Base-by-base conservation (phyloP, 1,284 basidiomycete genomes). In the Cryptococcus sp. region DNA sequence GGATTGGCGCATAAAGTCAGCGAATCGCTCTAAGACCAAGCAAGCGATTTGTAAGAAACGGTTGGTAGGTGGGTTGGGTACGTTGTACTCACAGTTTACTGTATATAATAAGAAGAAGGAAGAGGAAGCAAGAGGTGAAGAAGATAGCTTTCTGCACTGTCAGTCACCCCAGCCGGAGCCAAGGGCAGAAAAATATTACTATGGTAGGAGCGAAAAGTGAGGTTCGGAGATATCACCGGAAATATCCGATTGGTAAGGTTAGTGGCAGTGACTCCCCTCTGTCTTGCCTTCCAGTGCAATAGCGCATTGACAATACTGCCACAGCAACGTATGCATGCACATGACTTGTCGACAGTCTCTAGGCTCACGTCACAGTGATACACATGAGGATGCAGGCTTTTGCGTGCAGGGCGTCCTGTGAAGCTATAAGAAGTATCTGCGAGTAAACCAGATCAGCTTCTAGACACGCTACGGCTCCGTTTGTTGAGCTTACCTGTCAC, bases 401-500 rank as follows among this genome's bases (percentile, higher is more conserved):
- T 13, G 26, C n/a, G n/a, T n/a, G n/a, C n/a, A n/a, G 13, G 13
- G 29, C 29, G 8, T 10, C 13, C 29, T 34, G 29, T 34, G 8
- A 34, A 34, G 29, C 41, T 52, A 57, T 29, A 57, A 39, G 50
- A 57, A 57, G 46, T 57, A 57, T 22, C 55, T 57, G 43, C 15
- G 17, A 39, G 8, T 2, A 41, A 16, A 0, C 1, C 7, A 16
- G 3, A 52, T 57, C 55, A 57, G 50, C 49, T 17, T 40, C 29
- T 15, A 2, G 19, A 2, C 10, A 44, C 8, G 23, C 3, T n/a
- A 46, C 17, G 11, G n/a, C 25, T 23, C 11, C 39, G 37, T 51
- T 23, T 17, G 19, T 41, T 19, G 16, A 20, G 50, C 63, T 59
- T 55, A 78, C 75, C 91, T 81, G 77, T 94, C 92, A 53, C 92